Base-by-base conservation (phyloP, 805 yeast species). In the Yarrowia sp. region DNA sequence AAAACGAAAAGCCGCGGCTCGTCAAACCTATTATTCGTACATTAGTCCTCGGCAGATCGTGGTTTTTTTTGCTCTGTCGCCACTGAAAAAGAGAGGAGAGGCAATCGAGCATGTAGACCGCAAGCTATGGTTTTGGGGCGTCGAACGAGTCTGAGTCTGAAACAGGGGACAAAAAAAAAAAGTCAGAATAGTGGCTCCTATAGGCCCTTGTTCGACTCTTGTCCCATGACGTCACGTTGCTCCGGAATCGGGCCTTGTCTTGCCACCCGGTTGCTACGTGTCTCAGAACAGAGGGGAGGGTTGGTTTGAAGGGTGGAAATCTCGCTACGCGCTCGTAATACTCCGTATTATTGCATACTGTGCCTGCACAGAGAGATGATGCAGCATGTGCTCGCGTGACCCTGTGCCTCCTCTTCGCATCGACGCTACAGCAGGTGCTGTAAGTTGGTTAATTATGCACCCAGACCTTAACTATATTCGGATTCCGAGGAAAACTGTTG, bases 381-480 rank as follows among this genome's bases (percentile, higher is more conserved):
- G 42, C 42, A 38, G 28, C 28, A 38, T 38, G 38, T 10, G 42
- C 57, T 50, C 42, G 57, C 42, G 42, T 36, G 57, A 50, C 57
- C 32, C 14, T 14, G 28, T 50, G 42, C 32, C 13, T 6, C 22
- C 10, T 4, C 39, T 7, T 18, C 42, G 42, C 57, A 50, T 18
- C 32, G 41, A 14, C 57, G 13, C 38, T 33, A 48, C 42, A 33
- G 15, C 42, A 18, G 14, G 38, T 45, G 17, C 51, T 14, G 33
- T 17, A 38, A 7, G 57, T 35, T 13, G 18, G 42, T 17, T 18
- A 18, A 22, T 8, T 36, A 36, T 50, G 57, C 57, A 35, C 13
- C 8, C 2, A 17, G 57, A 35, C 57, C 17, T 18, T 50, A 50
- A 50, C 57, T 18, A 36, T 50, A 50, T 50, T n/a, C 57, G 57